Evolutionary conservation across 352 stramenopile genomes (phyloP).

Genomic region (Phytopythium kandeliae): DNA sequence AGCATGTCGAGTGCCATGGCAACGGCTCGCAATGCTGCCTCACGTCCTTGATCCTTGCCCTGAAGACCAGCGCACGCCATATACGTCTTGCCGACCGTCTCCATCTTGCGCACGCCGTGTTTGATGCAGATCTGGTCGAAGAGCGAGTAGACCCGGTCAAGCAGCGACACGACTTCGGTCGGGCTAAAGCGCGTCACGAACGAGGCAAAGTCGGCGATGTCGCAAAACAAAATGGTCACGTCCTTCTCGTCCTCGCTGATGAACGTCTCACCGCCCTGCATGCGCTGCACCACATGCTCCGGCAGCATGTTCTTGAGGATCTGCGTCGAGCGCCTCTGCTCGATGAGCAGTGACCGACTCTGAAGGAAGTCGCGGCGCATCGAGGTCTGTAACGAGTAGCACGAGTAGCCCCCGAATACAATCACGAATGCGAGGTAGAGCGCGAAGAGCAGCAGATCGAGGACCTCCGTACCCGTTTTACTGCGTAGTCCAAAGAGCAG

Average conservation of each 20-base stretch:
- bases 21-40: conserved; percentile 67
- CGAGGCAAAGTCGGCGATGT: conserved; percentile 77
- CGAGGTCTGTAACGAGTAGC: conserved; percentile 79
- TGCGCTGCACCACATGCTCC: conserved; percentile 76
- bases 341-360: conserved; percentile 65
- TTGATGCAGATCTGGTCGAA: conserved; percentile 91
- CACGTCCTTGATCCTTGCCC: conserved; percentile 68
- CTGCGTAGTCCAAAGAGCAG: conserved; percentile 32
- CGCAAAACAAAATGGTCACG: conserved; percentile 84
- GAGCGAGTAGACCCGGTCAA: conserved; percentile 90
- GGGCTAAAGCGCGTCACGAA: conserved; percentile 76
- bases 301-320: conserved; percentile 86
- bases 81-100: conserved; percentile 91
- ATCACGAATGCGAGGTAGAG: conserved; percentile 79
- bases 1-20: conserved; percentile 82
- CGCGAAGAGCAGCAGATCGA: conserved; percentile 57
- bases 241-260: conserved; percentile 87
- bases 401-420: conserved; percentile 61
- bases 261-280: conserved; percentile 76
- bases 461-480: conserved; percentile 30
- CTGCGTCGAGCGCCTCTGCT: conserved; percentile 73
- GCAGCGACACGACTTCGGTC: conserved; percentile 73
- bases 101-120: conserved; percentile 90
- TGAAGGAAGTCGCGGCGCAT: conserved; percentile 83
- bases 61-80: conserved; percentile 85